A percentile compares a stretch with the other conserved stretches of the same genome.
phyloP scores from a whole-genome alignment of 2,329 filamentous ascomycete species.

The Aspergillus fumigatiaffinis region DNA sequence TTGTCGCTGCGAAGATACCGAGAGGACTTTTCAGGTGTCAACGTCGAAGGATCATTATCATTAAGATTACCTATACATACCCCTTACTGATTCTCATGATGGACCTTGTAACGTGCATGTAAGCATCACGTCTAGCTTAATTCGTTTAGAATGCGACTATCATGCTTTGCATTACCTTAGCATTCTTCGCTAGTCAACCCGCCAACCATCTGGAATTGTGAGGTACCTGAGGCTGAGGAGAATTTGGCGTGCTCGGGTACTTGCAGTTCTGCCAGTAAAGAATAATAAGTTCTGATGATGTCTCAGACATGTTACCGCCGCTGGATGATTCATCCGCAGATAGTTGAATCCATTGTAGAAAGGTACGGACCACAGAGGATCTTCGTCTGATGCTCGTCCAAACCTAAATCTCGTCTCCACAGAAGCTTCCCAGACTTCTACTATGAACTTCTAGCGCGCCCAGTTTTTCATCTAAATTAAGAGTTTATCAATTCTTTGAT shows the following conservation, averaged over 20 bases:
- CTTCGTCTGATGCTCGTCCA: background rate
- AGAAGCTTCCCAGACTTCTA: slow-evolving; percentile 6
- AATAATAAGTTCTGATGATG: background rate
- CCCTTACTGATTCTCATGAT: background rate
- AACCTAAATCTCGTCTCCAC: slow-evolving; percentile 4
- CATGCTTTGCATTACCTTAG: background rate
- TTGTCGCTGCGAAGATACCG: background rate
- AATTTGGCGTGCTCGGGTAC: background rate
- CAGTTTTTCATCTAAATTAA: background rate
- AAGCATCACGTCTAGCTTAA: background rate
- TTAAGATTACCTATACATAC: background rate
- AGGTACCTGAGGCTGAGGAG: background rate
- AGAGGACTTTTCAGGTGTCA: background rate
- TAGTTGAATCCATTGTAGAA: background rate
- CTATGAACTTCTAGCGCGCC: background rate
- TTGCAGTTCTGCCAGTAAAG: background rate
- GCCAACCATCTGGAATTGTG: background rate
- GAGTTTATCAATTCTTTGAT: background rate
- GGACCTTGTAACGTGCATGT: background rate
- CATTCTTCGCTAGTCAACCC: background rate
- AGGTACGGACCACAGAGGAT: background rate
- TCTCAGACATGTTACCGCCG: background rate
- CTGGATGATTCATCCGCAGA: background rate
- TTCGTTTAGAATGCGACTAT: background rate
- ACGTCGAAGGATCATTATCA: background rate